Evolutionary conservation across 768 basidiomycete species (phyloP), one percentile per base, ranked within the genome.

Genomic region (Chalciporus piperatus): DNA sequence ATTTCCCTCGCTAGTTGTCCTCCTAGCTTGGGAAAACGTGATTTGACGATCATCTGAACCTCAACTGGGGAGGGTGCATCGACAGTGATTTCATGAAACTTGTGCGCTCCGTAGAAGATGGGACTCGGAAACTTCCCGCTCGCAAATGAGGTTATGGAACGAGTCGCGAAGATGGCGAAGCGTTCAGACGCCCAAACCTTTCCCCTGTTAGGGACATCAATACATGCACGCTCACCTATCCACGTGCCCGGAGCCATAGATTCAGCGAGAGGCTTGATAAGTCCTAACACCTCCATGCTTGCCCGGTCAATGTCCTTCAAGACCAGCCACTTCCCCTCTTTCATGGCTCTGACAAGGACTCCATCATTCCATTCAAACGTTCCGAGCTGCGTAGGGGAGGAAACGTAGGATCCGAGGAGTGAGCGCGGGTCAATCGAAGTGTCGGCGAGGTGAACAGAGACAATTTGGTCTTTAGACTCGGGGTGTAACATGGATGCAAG

Each of bases 291-390:
- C 63, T 99, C 97, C 53, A 76, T 85, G 56, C 90, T 91, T 16
- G 87, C 96, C 42, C 85, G 80, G 68, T 99, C 97, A 38, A 98
- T 82, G 63, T 98, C 92, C 64, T 97, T 85, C 41, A 99, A 79
- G 10, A 98, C 83, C 3, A 98, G 76, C 95, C 95, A 98, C 64
- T 83, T 82, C 3, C 97, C 97, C 61, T 91, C 86, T 38, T 83
- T 78, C 79, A 98, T 85, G 1, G 95, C 87, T 35, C 89, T 87
- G 10, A 95, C 85, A 32, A 99, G 76, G 0, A 94, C 86, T 6
- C 97, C 97, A 56, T 98, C 94, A 70, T 88, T 91, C 91, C 95
- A 99, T 59, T 96, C 92, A 60, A 99, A 99, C 2, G 82, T 84
- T 6, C 96, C 96, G 0, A 92, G 85, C 22, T 80, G 80, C 2